Base-by-base conservation (phyloP, 2,329 filamentous ascomycete species). In the Calcarisporium arbuscula region DNA sequence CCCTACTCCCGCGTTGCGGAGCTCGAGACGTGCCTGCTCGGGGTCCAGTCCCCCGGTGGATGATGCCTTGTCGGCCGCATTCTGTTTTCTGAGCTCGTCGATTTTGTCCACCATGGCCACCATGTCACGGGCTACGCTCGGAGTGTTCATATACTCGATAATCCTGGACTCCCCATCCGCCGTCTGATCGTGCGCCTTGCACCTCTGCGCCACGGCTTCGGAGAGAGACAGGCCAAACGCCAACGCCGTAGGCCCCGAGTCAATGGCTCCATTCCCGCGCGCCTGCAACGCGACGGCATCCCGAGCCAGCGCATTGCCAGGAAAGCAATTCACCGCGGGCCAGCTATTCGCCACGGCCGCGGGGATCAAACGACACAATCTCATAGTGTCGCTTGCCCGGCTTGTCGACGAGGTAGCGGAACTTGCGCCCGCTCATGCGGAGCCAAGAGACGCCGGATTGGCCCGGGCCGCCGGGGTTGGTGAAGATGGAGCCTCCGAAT, bases 401-500 rank as follows among this genome's bases (percentile, higher is more conserved):
- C 14, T 40, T 45, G 20, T 53, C 51, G 9, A 47, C 22, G 5
- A 44, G 33, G 20, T 35, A 18, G 29, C 56, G 60, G 6, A 63
- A 37, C 8, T 33, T 12, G 3, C 30, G 33, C 5, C 53, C 61
- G 5, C 17, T 21, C 1, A 11, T 5, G 6, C 56, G 42, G 6
- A 56, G 27, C 12, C 52, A 41, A 1, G 15, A 15, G 5, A 64
- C 53, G 8, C 64, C 64, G 1, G 58, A 61, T 8, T 50, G 60
- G 12, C 64, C 61, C 0, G 64, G 65, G 0, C 65, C 65, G 14
- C 65, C 65, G 2, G 63, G 64, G 47, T 67, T 67, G 22, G 50
- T 44, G 39, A 68, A 52, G 21, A 67, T 50, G 26, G 61, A 57
- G n/a, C 65, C 65, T 18, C 55, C 61, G 30, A 59, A 65, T 19